Base-by-base conservation (phyloP, 352 stramenopile species). In the Globisporangium cederbergense region DNA sequence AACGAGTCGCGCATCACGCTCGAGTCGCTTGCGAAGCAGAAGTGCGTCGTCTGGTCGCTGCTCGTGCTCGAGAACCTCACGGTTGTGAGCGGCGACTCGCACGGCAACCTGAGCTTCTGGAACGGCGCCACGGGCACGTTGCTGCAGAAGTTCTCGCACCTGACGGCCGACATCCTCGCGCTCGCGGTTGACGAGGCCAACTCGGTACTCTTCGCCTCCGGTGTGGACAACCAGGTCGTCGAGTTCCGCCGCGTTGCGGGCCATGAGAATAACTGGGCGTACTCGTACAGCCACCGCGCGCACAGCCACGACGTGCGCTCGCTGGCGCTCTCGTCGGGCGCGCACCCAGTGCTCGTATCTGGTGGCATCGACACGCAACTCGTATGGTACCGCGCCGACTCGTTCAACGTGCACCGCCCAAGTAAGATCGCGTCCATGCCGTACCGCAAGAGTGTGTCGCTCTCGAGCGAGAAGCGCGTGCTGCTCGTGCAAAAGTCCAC, bases 331-430 rank as follows among this genome's bases (percentile, higher is more conserved):
- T 90, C 85, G 30, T 66, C 71, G 4, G 66, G 67, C 14, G 68
- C 57, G 71, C 78, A 81, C 16, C 68, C 76, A 3, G 69, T 97
- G 42, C 77, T 98, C 32, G 88, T 97, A 18, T 98, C 90, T 14
- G 93, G 89, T 30, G 91, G 95, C 55, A 83, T 98, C 52, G 95
- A 98, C 85, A 98, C 93, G 14, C 94, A 98, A 75, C 68, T 98
- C 7, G 96, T 97, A 51, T 96, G 87, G 68, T 98, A 98, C 75
- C 73, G 78, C 52, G 86, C 89, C 22, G 68, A 79, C 46, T 87
- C 80, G 40, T 98, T 98, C 71, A 80, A 86, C 67, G 82, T 86
- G 20, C 76, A 79, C 62, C 86, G 93, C 1, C 92, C 95, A 7
- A 80, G 73, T 69, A 96, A 97, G 67, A 89, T 95, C 51, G 92